Conservation (phyloP, 192 early-diverging fungal species). For the Coemansia sp. region DNA sequence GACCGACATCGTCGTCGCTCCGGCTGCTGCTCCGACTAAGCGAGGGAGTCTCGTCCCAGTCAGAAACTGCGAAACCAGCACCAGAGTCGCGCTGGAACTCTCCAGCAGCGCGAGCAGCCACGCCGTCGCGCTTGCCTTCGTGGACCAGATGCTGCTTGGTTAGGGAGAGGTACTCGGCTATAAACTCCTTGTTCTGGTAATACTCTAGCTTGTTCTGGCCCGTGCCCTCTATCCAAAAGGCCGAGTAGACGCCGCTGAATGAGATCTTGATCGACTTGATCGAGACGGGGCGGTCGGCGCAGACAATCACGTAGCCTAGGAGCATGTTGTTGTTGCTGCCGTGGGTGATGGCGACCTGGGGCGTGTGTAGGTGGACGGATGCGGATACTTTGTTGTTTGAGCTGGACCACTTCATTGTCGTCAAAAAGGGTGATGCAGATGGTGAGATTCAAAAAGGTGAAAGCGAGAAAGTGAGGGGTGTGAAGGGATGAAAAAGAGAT, state of each 20-base stretch:
- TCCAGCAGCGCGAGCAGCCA: background rate
- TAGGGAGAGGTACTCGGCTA: conserved; percentile 15
- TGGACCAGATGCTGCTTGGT: conserved; percentile 12
- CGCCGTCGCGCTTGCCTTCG: background rate
- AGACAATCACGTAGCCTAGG: conserved; percentile 19
- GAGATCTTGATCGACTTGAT: conserved; percentile 24
- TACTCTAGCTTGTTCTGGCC: conserved; percentile 25
- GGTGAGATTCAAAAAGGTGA: background rate
- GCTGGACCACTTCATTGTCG: conserved; percentile 22
- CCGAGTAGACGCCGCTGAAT: conserved; percentile 32
- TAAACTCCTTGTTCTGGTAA: conserved; percentile 34
- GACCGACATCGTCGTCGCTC: conserved; percentile 9
- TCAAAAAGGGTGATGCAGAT: background rate
- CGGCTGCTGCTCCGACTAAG: conserved; percentile 14
- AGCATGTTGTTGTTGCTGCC: conserved; percentile 38
- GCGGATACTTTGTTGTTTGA: conserved; percentile 11
- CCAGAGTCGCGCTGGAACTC: conserved; percentile 1
- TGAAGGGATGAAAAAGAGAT: background rate
- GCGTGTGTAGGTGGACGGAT: conserved; percentile 28
- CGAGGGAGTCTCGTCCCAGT: background rate
- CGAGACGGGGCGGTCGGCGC: conserved; percentile 11
- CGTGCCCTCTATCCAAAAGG: conserved; percentile 24
- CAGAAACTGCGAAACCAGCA: background rate
- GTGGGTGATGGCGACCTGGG: conserved; percentile 32
- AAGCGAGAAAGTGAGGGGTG: background rate